These are phyloP conservation scores for Aspergillus calidoustus DNA, from an alignment of 2,329 filamentous ascomycete genomes.

Conservation along the genomic window DNA sequence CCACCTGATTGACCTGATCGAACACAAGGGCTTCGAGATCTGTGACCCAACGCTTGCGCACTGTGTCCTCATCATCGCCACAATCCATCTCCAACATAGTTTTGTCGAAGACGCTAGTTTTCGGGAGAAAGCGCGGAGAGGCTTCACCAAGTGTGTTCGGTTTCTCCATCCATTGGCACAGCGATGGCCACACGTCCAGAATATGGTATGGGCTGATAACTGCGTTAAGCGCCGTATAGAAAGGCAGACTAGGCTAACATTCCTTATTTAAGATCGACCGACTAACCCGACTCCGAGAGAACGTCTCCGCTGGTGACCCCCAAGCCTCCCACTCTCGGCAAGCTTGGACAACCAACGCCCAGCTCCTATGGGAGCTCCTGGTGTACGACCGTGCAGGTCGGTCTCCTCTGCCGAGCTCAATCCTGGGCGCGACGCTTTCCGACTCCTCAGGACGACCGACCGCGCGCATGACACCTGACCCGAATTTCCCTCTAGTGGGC, in stretches of 20 bases:
- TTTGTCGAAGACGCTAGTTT: constrained; percentile 51
- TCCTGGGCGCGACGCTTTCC: constrained; percentile 16
- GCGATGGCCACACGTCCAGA: constrained; percentile 51
- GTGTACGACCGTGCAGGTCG: constrained; percentile 43
- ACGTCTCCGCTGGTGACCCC: constrained; percentile 31
- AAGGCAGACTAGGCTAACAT: constrained; percentile 9
- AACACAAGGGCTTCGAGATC: constrained; percentile 51
- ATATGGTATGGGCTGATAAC: constrained; percentile 12
- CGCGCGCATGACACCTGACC: constrained; percentile 25
- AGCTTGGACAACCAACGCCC: constrained; percentile 41
- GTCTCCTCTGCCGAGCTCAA: constrained; percentile 5
- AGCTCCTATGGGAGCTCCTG: constrained; percentile 44
- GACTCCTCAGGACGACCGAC: constrained; percentile 24
- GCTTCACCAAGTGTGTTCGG: constrained; percentile 51
- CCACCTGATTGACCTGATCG: constrained; percentile 55
- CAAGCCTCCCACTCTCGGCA: constrained; percentile 18
- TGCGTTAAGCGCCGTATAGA: not conserved
- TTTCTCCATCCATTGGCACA: constrained; percentile 49
- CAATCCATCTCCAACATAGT: constrained; percentile 59
- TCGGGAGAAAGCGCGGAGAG: constrained; percentile 48
- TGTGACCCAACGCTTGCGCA: constrained; percentile 56
- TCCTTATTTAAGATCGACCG: constrained; percentile 23
- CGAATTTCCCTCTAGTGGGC: constrained; percentile 44
- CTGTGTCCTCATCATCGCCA: constrained; percentile 58
- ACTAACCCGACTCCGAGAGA: constrained; percentile 38